Evolutionary conservation across 495 filamentous ascomycete genomes (phyloP).

Genomic region (Beverwykella pulmonaria): DNA sequence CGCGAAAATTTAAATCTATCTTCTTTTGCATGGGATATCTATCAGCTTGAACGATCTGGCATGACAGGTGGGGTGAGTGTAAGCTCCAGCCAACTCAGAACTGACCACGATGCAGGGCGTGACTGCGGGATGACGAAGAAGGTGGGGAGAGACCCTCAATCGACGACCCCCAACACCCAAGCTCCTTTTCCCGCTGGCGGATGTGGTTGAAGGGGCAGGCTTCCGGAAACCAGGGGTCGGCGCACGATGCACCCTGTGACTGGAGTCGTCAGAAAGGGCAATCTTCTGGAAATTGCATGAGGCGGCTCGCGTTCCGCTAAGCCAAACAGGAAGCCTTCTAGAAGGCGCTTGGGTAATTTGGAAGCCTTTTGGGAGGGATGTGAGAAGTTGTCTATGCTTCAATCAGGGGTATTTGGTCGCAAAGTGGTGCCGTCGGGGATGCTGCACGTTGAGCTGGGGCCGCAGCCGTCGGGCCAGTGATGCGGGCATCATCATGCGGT

Average conservation of each 20-base stretch:
- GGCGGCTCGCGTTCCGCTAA: slow-evolving; percentile 22
- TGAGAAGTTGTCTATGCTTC: slow-evolving; percentile 19
- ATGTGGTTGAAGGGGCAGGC: slow-evolving; percentile 23
- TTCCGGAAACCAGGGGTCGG: slow-evolving; percentile 31
- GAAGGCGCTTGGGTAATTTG: slow-evolving; percentile 35
- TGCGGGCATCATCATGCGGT: slow-evolving; percentile 16
- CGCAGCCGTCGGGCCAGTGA: slow-evolving; percentile 27
- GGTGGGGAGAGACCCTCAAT: background rate
- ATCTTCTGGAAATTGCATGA: slow-evolving; percentile 39
- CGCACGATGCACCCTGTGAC: slow-evolving; percentile 27
- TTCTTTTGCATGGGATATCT: too few species aligned
- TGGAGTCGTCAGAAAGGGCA: slow-evolving; percentile 21
- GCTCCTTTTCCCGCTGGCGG: background rate
- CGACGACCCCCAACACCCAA: background rate
- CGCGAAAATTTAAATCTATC: too few species aligned
- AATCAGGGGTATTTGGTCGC: slow-evolving; percentile 10
- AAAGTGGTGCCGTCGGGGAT: slow-evolving; percentile 8
- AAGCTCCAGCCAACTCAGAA: slow-evolving; percentile 5
- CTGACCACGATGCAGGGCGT: slow-evolving; percentile 11
- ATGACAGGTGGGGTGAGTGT: background rate
- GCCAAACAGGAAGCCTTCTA: slow-evolving; percentile 28
- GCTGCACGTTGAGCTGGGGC: slow-evolving; percentile 14
- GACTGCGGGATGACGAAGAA: slow-evolving; percentile 18
- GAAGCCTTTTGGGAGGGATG: slow-evolving; percentile 33
- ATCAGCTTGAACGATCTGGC: background rate